phyloP scores from a whole-genome alignment of 192 early-diverging fungal genomes.

The Martensiomyces pterosporus region DNA sequence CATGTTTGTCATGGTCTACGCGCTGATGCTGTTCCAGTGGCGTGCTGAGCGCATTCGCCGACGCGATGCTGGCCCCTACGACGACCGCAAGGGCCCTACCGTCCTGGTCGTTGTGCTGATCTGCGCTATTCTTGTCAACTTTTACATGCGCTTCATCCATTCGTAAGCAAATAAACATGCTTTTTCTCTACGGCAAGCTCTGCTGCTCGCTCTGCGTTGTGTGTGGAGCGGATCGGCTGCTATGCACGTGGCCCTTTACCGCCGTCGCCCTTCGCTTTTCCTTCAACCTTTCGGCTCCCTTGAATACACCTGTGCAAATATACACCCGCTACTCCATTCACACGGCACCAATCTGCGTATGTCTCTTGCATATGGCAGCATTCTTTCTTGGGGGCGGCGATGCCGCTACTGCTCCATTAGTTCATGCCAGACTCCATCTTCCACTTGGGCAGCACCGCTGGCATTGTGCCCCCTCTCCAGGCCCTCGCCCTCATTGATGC shows the following conservation, averaged over 20 bases:
- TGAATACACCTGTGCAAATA: background rate
- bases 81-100: conserved; percentile 62
- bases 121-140: conserved; percentile 65
- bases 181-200: background rate
- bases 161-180: conserved; percentile 2
- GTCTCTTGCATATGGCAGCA: too few relatives aligned
- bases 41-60: conserved; percentile 56
- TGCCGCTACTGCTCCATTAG: too few relatives aligned
- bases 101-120: conserved; percentile 62
- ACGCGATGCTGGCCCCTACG: conserved; percentile 59
- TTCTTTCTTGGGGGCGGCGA: too few relatives aligned
- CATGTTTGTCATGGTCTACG: conserved; percentile 65
- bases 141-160: conserved; percentile 51
- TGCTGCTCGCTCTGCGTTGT: too few relatives aligned
- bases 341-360: too few relatives aligned
- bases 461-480: too few relatives aligned
- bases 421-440: too few relatives aligned
- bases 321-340: background rate
- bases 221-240: too few relatives aligned
- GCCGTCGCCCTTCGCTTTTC: background rate
- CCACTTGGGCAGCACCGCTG: too few relatives aligned
- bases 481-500: too few relatives aligned
- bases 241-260: too few relatives aligned
- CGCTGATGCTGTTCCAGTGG: conserved; percentile 60
- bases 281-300: background rate